These are phyloP conservation scores for Aspergillus biplanus DNA, from an alignment of 495 filamentous ascomycete species.

Conservation along the genomic window DNA sequence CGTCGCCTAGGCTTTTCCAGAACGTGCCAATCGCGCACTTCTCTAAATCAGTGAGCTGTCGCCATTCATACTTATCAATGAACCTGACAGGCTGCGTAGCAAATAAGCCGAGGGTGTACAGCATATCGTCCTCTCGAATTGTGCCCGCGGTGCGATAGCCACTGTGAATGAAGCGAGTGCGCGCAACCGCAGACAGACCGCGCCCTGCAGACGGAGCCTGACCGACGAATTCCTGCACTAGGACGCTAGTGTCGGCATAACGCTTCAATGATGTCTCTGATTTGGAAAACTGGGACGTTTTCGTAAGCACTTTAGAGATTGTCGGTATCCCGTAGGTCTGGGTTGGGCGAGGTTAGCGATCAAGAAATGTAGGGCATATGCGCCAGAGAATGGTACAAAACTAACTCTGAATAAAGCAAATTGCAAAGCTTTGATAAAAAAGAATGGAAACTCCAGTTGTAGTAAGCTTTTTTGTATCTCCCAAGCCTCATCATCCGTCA, in stretches of 20 bases:
- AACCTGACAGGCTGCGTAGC: conserved; percentile 62
- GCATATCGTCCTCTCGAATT: conserved; percentile 66
- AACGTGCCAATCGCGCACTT: conserved; percentile 66
- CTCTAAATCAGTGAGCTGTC: conserved; percentile 62
- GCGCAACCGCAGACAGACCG: conserved; percentile 54
- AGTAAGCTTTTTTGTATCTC: conserved; percentile 53
- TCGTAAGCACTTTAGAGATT: conserved; percentile 59
- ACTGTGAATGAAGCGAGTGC: conserved; percentile 69
- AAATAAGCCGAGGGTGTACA: conserved; percentile 70
- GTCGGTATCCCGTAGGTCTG: conserved; percentile 70
- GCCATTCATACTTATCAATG: conserved; percentile 65
- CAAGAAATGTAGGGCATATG: neutral
- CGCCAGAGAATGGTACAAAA: neutral
- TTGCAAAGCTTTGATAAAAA: conserved; percentile 58
- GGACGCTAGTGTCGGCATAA: conserved; percentile 63
- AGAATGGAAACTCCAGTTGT: conserved; percentile 61
- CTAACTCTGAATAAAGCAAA: conserved; percentile 67
- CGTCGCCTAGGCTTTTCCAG: conserved; percentile 68
- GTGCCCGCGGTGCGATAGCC: conserved; percentile 60
- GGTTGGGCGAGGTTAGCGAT: neutral
- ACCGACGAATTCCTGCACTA: conserved; percentile 60
- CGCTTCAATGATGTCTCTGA: conserved; percentile 58
- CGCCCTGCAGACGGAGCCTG: conserved; percentile 53
- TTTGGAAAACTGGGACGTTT: conserved; percentile 61
- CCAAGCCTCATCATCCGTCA: conserved; percentile 66